A percentile compares a stretch with the other conserved stretches of the same genome.
phyloP scores from a whole-genome alignment of 352 stramenopile species.

The Globisporangium megalacanthum region DNA sequence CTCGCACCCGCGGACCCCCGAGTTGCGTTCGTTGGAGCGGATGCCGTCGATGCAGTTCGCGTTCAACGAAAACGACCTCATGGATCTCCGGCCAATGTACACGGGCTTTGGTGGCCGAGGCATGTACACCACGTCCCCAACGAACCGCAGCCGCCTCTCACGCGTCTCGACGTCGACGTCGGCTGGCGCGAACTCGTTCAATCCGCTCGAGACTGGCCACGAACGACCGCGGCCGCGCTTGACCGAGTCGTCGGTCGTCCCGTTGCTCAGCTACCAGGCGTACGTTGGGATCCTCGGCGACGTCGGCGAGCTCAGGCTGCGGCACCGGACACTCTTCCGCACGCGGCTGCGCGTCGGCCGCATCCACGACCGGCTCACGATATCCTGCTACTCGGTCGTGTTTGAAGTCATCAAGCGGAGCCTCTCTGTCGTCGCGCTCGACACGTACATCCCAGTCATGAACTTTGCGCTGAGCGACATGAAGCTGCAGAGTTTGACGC shows the following conservation, averaged over 20 bases:
- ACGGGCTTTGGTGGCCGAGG: constrained; percentile 38
- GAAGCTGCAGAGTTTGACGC: constrained; percentile 65
- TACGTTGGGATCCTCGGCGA: constrained; percentile 55
- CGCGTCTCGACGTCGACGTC: constrained; percentile 69
- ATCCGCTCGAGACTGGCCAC: constrained; percentile 21
- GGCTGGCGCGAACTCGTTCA: constrained; percentile 29
- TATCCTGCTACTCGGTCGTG: constrained; percentile 72
- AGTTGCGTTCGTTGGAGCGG: constrained; percentile 42
- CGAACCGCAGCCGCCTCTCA: constrained; percentile 59
- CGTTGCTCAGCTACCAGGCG: constrained; percentile 70
- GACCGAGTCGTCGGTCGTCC: constrained; percentile 42
- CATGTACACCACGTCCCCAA: constrained; percentile 33
- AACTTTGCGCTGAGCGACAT: constrained; percentile 85
- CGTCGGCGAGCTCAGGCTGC: constrained; percentile 31
- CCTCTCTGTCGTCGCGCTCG: constrained; percentile 79
- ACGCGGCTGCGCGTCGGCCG: constrained; percentile 60
- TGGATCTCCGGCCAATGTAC: constrained; percentile 62
- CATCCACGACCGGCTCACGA: constrained; percentile 64
- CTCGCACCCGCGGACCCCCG: constrained; percentile 14
- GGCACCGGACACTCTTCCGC: constrained; percentile 49
- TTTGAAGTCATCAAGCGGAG: constrained; percentile 89
- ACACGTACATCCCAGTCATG: constrained; percentile 89
- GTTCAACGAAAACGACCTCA: constrained; percentile 46
- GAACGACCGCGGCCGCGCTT: constrained; percentile 29
- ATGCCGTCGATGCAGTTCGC: constrained; percentile 63